These are phyloP conservation scores for Cynara cardunculus DNA, from an alignment of 129 eudicot genomes.

Conservation along the genomic window DNA sequence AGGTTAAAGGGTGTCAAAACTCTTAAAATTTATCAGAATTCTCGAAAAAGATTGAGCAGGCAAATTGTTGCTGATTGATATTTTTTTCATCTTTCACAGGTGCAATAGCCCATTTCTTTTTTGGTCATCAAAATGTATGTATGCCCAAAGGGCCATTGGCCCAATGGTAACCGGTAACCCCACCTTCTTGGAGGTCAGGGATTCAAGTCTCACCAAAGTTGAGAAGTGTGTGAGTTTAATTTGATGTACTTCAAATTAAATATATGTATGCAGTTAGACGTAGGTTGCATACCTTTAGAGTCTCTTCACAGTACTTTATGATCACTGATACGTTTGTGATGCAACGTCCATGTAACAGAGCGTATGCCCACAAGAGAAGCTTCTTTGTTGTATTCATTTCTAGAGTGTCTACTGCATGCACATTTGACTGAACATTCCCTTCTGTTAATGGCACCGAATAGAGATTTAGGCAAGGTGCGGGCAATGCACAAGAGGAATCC, in stretches of 20 bases:
- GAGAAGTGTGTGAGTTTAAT: background rate
- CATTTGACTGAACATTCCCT: conserved; percentile 53
- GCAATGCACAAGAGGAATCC: conserved; percentile 74
- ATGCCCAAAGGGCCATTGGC: background rate
- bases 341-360: conserved; percentile 81
- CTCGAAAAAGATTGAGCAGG: background rate
- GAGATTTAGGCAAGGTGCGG: conserved; percentile 76
- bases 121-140: background rate
- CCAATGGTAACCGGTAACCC: too few relatives aligned
- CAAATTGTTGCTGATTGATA: background rate
- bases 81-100: background rate
- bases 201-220: background rate
- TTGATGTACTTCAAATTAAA: background rate
- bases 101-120: background rate
- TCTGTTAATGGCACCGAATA: conserved; percentile 69
- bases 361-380: conserved; percentile 91
- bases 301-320: conserved; percentile 92
- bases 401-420: conserved; percentile 56
- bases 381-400: conserved; percentile 76
- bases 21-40: background rate
- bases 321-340: conserved; percentile 52
- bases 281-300: conserved; percentile 54
- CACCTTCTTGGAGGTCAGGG: background rate
- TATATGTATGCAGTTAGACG: background rate
- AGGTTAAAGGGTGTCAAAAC: background rate